Conservation (phyloP, 306 rosid species). For the Corylus americana region DNA sequence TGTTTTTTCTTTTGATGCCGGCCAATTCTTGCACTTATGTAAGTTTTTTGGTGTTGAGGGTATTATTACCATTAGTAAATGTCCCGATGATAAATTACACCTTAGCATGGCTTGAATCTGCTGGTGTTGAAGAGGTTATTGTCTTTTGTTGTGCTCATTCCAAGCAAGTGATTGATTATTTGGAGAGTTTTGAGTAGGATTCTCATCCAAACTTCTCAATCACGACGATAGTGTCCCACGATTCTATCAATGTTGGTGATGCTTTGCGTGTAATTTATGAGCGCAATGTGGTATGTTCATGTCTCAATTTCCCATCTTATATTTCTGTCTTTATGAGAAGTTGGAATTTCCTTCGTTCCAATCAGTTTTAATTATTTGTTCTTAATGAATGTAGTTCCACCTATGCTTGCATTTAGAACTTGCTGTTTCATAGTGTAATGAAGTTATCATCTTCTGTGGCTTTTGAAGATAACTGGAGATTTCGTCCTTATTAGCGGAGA, state of each 20-base stretch:
- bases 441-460: constrained; percentile 32
- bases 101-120: constrained; percentile 94
- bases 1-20: not conserved
- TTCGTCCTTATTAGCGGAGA: constrained; percentile 95
- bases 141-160: constrained; percentile 94
- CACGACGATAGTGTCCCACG: constrained; percentile 75
- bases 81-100: constrained; percentile 91
- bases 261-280: constrained; percentile 86
- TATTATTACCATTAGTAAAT: constrained; percentile 78
- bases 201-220: constrained; percentile 73
- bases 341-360: not conserved
- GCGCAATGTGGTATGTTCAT: constrained; percentile 78
- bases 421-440: constrained; percentile 25
- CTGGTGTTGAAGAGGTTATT: constrained; percentile 94
- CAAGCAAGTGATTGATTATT: constrained; percentile 76
- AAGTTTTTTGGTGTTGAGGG: constrained; percentile 39
- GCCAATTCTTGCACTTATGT: not conserved
- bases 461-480: constrained; percentile 88
- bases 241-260: constrained; percentile 88
- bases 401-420: constrained; percentile 4
- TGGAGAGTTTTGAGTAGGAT: constrained; percentile 80
- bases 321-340: not conserved
- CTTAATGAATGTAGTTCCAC: not conserved
- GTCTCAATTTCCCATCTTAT: not conserved
- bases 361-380: not conserved